Base-by-base conservation (phyloP, 768 basidiomycete species). In the Amanita fuliginea region DNA sequence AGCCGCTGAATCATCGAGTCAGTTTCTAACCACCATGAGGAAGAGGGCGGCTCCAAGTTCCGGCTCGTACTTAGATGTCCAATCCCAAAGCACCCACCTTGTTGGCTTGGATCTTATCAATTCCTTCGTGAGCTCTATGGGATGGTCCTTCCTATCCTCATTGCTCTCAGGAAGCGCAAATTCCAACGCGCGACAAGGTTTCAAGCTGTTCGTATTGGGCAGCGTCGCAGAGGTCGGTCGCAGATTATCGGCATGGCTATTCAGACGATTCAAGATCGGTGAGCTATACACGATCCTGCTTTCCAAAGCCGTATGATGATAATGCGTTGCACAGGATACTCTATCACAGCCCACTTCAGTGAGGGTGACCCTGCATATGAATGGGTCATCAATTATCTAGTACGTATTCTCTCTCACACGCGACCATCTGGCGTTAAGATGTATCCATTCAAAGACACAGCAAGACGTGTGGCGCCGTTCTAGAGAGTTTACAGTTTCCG, bases 361-460 rank as follows among this genome's bases (percentile, higher is more conserved):
- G 63, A 73, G 53, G 69, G 71, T 8, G 74, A 76, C 52, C 72
- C 70, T 0, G 63, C 71, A 1, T 75, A 73, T 51, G 74, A 76
- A 44, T 77, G 74, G 74, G 63, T 77, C 5, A 55, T 72, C 1
- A 58, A 67, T 7, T 71, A 72, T 47, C 55, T 77, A 45, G 73
- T 74, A 41, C 47, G 64, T 55, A 21, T 18, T 32, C 26, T 43
- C 13, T 32, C 9, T 32, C 32, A 13, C 13, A 5, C 13, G 30
- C 7, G 30, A 1, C 8, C 28, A 28, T 28, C 30, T 10, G 30
- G 11, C 11, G 0, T 37, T 10, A 18, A n/a, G 35, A 36, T 7
- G 1, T 36, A 14, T 36, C 18, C 9, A 13, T 16, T 49, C 26
- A 8, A 30, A 72, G 72, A 73, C 67, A 0, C 64, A 72, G 51